Evolutionary conservation across 1,284 basidiomycete species (phyloP).

Genomic region (Pterulicium gracile): DNA sequence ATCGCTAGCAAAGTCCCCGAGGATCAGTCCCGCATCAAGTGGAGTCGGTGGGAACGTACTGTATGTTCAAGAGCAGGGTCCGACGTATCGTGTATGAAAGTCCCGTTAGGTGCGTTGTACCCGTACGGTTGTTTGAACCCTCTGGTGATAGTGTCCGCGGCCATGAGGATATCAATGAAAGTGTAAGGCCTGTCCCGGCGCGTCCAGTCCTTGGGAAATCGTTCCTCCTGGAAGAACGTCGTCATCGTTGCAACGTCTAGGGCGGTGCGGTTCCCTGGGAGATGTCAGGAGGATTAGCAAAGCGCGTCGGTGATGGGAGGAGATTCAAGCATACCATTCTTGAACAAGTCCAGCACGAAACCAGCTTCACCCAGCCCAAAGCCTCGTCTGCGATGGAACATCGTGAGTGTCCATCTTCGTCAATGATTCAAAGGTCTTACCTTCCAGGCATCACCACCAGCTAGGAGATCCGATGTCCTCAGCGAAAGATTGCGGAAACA

Average conservation of each 20-base stretch:
- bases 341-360: not conserved
- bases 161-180: not conserved
- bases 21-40: no score
- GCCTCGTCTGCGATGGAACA: not conserved
- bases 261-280: not conserved
- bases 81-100: not conserved
- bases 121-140: not conserved
- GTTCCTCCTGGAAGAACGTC: not conserved
- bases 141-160: not conserved
- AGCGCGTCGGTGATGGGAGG: no score
- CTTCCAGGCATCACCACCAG: not conserved
- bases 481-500: not conserved
- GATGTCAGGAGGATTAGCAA: no score
- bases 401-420: not conserved
- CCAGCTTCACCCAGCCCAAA: constrained; percentile 1
- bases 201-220: not conserved
- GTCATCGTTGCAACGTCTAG: no score
- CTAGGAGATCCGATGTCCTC: no score
- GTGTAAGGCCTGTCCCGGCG: not conserved
- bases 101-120: not conserved
- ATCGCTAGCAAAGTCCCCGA: not conserved
- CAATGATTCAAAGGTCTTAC: not conserved
- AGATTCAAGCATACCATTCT: no score
- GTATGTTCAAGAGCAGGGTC: not conserved
- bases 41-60: not conserved